Evolutionary conservation across 2,329 filamentous ascomycete genomes (phyloP), one percentile per base, ranked within the genome.

Genomic region (Teratosphaeria pseudoeucalypti): DNA sequence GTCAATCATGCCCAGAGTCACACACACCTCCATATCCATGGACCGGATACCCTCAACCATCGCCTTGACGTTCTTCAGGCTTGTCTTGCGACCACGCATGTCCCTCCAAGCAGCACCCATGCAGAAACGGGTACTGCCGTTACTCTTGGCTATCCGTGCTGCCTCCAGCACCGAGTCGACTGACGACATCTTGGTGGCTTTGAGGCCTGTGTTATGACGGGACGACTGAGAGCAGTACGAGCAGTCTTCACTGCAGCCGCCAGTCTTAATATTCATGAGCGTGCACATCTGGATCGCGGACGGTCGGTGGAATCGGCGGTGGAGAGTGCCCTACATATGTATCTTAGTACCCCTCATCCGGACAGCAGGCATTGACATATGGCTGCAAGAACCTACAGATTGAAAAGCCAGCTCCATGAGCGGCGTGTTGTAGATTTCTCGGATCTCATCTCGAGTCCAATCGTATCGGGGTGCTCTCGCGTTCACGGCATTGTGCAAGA

Each of bases 71-170:
- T 94, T 94, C 74, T 85, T 86, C 57, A 96, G 77, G 64, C 85
- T 86, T 53, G 87, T 90, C 76, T 92, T 94, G 65, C 91, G 87
- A 19, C 91, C 91, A 14, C 89, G 86, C 91, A 96, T 96, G 74
- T 96, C 91, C 43, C 91, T 81, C 91, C 91, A 96, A 0, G 91
- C 91, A 3, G 91, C 91, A 9, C 91, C 91, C 90, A 96, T 95
- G 77, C 91, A 96, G 81, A 96, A 96, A 1, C 91, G 84, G 9
- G 90, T 95, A 77, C 87, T 91, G 56, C 91, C 91, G 65, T 94
- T 94, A 59, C 84, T 84, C 69, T 88, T 89, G 61, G 91, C 91
- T 34, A 84, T 83, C 39, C 84, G 83, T 1, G 91, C 91, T 2
- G 89, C 89, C 43, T 82, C 84, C 27, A 96, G 83, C 1, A 96